Evolutionary conservation across 1,139 yeast species (phyloP).

Genomic region (Candida tropicalis): DNA sequence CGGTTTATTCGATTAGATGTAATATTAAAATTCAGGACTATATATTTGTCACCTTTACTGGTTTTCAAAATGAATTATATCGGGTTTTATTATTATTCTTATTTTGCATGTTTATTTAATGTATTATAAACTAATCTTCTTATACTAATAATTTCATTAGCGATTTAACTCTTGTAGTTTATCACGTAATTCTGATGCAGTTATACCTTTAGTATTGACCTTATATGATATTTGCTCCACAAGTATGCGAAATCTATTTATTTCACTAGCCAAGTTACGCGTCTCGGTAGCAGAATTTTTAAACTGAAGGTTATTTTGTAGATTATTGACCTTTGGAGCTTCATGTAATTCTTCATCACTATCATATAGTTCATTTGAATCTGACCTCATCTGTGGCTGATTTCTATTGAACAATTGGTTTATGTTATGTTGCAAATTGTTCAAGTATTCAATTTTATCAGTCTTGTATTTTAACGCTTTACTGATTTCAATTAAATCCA

Average conservation of each 20-base stretch:
- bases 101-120: slow-evolving; percentile 10
- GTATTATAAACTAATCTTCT: slow-evolving; percentile 9
- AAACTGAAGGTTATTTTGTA: slow-evolving; percentile 6
- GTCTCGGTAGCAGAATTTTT: slow-evolving; percentile 4
- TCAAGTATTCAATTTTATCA: slow-evolving; percentile 32
- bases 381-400: neutral
- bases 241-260: slow-evolving; percentile 33
- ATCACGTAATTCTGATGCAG: slow-evolving; percentile 8
- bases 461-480: slow-evolving; percentile 26
- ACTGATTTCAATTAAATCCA: slow-evolving; percentile 21
- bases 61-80: neutral
- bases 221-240: slow-evolving; percentile 31
- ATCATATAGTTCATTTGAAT: slow-evolving; percentile 15
- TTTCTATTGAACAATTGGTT: slow-evolving; percentile 12
- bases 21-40: neutral
- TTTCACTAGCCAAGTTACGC: slow-evolving; percentile 22
- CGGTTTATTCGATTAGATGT: slow-evolving; percentile 80
- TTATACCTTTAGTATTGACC: slow-evolving; percentile 11
- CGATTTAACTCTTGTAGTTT: slow-evolving; percentile 8
- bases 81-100: slow-evolving; percentile 2
- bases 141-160: neutral
- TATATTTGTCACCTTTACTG: slow-evolving; percentile 5
- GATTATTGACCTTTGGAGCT: neutral
- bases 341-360: slow-evolving; percentile 23
- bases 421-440: slow-evolving; percentile 21